phyloP scores from a whole-genome alignment of 176 grass and related monocot species.

The Pharus latifolius region DNA sequence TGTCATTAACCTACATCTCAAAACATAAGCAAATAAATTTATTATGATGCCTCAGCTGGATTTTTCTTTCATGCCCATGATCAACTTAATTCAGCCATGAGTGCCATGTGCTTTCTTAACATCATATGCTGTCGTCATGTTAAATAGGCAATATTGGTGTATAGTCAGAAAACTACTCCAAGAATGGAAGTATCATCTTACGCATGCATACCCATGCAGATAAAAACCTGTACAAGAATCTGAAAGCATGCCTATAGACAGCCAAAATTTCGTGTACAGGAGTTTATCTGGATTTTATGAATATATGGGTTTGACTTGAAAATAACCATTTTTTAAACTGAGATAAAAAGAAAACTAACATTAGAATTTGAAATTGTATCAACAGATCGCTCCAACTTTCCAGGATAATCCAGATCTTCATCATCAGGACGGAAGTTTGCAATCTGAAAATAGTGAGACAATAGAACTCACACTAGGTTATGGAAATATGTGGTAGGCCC shows the following conservation, averaged over 20 bases:
- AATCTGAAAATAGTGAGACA: conserved; percentile 43
- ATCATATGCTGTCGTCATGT: background rate
- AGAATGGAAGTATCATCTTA: background rate
- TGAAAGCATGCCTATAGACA: background rate
- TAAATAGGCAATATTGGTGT: background rate
- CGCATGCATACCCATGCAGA: background rate
- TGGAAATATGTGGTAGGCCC: background rate
- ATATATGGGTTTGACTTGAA: background rate
- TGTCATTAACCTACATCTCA: conserved; percentile 55
- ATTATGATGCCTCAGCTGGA: background rate
- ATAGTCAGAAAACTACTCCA: background rate
- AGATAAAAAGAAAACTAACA: conserved; percentile 49
- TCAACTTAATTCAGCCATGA: conserved; percentile 1
- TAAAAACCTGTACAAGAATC: background rate
- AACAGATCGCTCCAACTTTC: conserved; percentile 60
- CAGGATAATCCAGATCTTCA: conserved; percentile 92
- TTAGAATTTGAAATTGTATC: conserved; percentile 48
- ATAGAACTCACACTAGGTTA: background rate
- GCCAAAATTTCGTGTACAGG: background rate
- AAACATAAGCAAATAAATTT: conserved; percentile 9
- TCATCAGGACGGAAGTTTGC: conserved; percentile 81
- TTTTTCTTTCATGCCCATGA: background rate
- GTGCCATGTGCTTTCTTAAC: background rate
- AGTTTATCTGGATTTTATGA: background rate
- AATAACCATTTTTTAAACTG: background rate